phyloP scores from a whole-genome alignment of 2,329 filamentous ascomycete species.

The Rhytidhysteron rufulum region DNA sequence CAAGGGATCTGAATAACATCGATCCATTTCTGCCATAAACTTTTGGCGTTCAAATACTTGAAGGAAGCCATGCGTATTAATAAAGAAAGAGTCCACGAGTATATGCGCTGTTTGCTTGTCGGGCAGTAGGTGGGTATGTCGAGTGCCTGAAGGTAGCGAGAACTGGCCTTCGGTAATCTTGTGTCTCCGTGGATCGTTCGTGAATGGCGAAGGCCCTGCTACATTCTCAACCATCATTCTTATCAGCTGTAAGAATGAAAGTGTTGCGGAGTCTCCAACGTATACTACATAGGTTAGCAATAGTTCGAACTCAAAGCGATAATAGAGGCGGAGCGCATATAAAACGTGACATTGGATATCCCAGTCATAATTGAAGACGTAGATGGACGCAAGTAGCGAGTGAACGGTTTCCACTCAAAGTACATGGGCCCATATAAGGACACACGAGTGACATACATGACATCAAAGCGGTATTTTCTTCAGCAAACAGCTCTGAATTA shows the following conservation, averaged over 20 bases:
- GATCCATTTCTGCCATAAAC: constrained; percentile 50
- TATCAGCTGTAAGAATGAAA: constrained; percentile 59
- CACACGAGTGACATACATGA: too few species aligned
- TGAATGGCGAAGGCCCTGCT: constrained; percentile 55
- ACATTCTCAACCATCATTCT: constrained; percentile 57
- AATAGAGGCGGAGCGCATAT: too few species aligned
- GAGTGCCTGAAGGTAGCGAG: constrained; percentile 43
- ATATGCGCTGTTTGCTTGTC: constrained; percentile 52
- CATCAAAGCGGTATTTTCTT: too few species aligned
- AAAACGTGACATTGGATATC: too few species aligned
- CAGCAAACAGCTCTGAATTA: too few species aligned
- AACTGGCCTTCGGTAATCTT: constrained; percentile 55
- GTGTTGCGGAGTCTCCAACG: constrained; percentile 59
- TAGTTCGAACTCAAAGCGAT: too few species aligned
- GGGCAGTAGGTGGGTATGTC: constrained; percentile 53
- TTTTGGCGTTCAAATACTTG: constrained; percentile 54
- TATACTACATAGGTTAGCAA: constrained; percentile 47
- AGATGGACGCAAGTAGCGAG: too few species aligned
- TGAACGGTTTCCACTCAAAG: too few species aligned
- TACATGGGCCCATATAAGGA: too few species aligned
- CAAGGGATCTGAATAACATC: constrained; percentile 54
- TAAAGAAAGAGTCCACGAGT: constrained; percentile 58
- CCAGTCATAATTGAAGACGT: too few species aligned
- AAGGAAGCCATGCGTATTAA: constrained; percentile 60
- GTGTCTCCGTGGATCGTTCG: constrained; percentile 54